Evolutionary conservation across 2,329 filamentous ascomycete species (phyloP), one percentile per base, ranked within the genome.

Genomic region (Didymella exigua): DNA sequence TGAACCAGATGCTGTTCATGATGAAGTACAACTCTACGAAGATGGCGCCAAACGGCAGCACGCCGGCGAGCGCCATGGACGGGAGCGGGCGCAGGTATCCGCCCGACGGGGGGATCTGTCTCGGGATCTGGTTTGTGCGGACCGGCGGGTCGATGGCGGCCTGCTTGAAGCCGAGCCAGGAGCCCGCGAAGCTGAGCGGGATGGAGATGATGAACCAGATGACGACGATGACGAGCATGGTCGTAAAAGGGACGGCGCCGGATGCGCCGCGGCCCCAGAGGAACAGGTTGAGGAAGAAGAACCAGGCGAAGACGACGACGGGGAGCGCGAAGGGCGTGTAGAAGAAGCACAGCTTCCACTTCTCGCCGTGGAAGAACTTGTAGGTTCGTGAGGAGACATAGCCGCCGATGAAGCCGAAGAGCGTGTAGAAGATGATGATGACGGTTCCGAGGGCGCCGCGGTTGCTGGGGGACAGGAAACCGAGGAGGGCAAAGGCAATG

Each of bases 21-120:
- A 99, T 97, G 78, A 98, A 98, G 83, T 96, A 98, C 2, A 99
- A 86, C 79, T 99, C 95, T 41, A 98, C 93, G 64, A 98, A 97
- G 72, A 99, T 98, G 59, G 95, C 93, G 41, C 90, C 92, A 69
- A 99, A 99, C 0, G 95, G 95, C 23, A 98, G 82, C 45, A 98
- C 87, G 47, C 95, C 95, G 21, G 96, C 93, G 19, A 98, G 84
- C 14, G 97, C 83, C 84, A 96, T 93, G 61, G 90, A 96, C 1
- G 95, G 95, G 7, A 97, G 78, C 0, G 91, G 90, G 58, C 89
- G 88, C 43, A 98, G 87, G 68, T 96, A 97, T 8, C 89, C 91
- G 2, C 85, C 86, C 41, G 87, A 84, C 0, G 90, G 91, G 10
- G 95, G 95, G 45, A 99, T 96, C 78, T 99, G 95, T 56, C 95